Evolutionary conservation across 495 filamentous ascomycete species (phyloP), one percentile per base, ranked within the genome.

Genomic region (Parathielavia appendiculata): DNA sequence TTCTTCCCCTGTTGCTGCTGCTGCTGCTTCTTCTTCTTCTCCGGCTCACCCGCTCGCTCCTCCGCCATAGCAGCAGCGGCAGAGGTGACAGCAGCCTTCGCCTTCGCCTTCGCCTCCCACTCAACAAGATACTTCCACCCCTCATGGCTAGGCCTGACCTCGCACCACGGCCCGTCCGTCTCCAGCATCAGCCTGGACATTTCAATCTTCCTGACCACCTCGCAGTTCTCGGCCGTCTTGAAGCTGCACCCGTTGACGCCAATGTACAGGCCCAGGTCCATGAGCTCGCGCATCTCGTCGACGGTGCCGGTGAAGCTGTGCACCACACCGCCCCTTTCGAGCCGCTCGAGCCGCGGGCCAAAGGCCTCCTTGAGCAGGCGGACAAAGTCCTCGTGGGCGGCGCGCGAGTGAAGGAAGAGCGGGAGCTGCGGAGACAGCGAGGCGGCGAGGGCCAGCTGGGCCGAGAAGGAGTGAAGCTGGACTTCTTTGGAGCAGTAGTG

Each of bases 161-260:
- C 85, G 62, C 85, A 88, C 91, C 92, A 97, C 32, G 91, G 91
- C 10, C 92, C 92, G 73, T 97, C 92, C 7, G 91, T 97, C 79
- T 97, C 91, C 45, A 97, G 81, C 79, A 95, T 92, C 47, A 97
- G 66, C 49, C 83, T 63, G 20, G 85, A 81, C 35, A 97, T 72
- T 7, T 84, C 86, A 23, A 96, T 80, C 59, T 86, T 81, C 57
- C 79, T 81, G 0, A 95, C 89, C 5, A 96, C 90, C 8, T 80
- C 85, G 19, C 95, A 76, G 58, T 95, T 96, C 69, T 93, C 90
- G 16, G 85, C 86, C 1, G 90, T 96, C 75, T 96, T 96, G 78
- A 97, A 81, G 63, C 86, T 90, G 69, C 92, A 96, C 20, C 92
- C 92, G 66, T 97, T 97, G 26, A 95, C 79, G 19, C 92, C 90